A percentile compares a stretch with the other conserved stretches of the same genome.
These are phyloP conservation scores for Dipteronia sinensis DNA, from an alignment of 345 rosid genomes.

Conservation along the genomic window DNA sequence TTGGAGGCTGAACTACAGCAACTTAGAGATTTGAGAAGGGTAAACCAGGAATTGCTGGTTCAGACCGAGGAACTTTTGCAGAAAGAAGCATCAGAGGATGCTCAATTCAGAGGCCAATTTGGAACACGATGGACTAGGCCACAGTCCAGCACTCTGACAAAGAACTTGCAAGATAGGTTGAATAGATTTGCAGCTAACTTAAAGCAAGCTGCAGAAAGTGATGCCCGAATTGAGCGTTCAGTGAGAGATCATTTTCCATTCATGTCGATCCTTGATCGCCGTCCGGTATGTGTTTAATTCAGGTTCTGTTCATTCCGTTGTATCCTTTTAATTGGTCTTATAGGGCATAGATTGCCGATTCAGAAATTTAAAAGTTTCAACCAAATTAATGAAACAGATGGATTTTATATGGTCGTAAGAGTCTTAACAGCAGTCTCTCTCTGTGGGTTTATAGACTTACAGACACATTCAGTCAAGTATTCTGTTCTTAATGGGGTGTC, in stretches of 20 bases:
- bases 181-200: constrained; percentile 91
- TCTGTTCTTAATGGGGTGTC: neutral
- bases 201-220: constrained; percentile 98
- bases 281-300: constrained; percentile 58
- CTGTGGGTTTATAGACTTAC: neutral
- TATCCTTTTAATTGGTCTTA: neutral
- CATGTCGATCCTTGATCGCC: constrained; percentile 89
- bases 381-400: neutral
- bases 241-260: constrained; percentile 78
- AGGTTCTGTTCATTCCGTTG: neutral
- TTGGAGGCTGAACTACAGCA: constrained; percentile 93
- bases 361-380: neutral
- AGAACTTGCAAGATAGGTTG: constrained; percentile 92
- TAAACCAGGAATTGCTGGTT: constrained; percentile 85
- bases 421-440: neutral
- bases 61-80: constrained; percentile 97
- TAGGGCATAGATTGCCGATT: neutral
- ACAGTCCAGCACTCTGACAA: constrained; percentile 92
- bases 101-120: constrained; percentile 93
- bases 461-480: neutral
- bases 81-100: constrained; percentile 93
- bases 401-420: neutral
- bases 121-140: constrained; percentile 99
- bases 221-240: constrained; percentile 88
- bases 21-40: constrained; percentile 87